Conservation (phyloP, 148 eudicot species). For the Chenopodium suecicum region DNA sequence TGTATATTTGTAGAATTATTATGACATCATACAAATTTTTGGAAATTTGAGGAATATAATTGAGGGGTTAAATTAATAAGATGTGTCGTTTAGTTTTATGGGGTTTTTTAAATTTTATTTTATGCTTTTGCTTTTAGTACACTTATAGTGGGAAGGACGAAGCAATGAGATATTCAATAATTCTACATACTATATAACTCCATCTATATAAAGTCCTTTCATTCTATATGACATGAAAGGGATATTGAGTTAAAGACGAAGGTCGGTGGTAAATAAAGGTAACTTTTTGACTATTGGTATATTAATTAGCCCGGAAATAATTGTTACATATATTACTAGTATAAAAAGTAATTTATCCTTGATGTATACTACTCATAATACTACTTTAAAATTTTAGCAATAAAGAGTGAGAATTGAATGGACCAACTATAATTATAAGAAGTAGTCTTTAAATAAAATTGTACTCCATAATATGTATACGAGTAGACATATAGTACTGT, state of each 20-base stretch:
- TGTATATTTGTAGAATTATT: neutral
- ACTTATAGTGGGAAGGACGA: constrained; percentile 16
- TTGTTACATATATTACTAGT: too few species aligned
- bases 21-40: neutral
- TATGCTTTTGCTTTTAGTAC: constrained; percentile 4
- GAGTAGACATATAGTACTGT: too few species aligned
- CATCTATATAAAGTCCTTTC: neutral
- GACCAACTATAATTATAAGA: too few species aligned
- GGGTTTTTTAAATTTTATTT: neutral
- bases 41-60: neutral
- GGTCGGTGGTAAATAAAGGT: neutral
- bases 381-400: too few species aligned
- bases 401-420: too few species aligned
- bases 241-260: neutral
- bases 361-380: too few species aligned
- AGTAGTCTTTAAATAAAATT: too few species aligned
- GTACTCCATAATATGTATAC: too few species aligned
- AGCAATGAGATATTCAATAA: constrained; percentile 16
- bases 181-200: too few species aligned
- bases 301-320: too few species aligned
- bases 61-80: neutral
- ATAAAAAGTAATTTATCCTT: too few species aligned
- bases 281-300: neutral
- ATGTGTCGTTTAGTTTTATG: neutral
- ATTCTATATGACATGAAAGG: neutral